Conservation (phyloP, 75 land plant genomes). For the Cunninghamia lanceolata region DNA sequence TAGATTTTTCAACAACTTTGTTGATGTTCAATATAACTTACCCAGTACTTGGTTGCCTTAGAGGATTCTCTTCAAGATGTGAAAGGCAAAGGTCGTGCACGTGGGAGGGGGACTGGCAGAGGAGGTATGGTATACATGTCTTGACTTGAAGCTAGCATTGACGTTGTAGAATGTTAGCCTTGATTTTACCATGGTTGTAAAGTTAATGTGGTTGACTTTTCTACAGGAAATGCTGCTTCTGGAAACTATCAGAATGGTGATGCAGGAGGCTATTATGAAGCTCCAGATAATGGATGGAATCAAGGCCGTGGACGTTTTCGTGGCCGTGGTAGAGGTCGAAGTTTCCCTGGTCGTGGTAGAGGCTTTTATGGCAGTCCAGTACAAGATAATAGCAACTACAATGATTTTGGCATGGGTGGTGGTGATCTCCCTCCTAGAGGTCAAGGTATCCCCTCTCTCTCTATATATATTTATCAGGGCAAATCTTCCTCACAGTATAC, state of each 20-base stretch:
- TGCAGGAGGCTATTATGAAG: neutral
- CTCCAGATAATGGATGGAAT: constrained; percentile 16
- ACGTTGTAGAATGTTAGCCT: neutral
- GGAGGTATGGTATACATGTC: constrained; percentile 14
- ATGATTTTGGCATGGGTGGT: constrained; percentile 13
- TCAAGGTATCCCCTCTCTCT: neutral
- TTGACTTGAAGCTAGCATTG: neutral
- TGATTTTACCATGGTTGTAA: constrained; percentile 1
- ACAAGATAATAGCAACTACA: constrained; percentile 9
- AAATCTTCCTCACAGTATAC: neutral
- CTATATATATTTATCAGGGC: neutral
- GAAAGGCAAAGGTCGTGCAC: constrained; percentile 30
- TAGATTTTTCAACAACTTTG: neutral
- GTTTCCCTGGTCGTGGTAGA: constrained; percentile 24
- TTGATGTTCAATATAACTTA: neutral
- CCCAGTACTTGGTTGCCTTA: neutral
- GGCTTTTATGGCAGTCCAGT: constrained; percentile 21
- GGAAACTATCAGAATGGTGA: constrained; percentile 33
- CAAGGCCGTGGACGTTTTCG: constrained; percentile 24
- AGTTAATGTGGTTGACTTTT: neutral
- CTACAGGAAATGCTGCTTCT: constrained; percentile 22
- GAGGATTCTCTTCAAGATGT: constrained; percentile 17
- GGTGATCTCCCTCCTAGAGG: neutral
- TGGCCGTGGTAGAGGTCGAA: constrained; percentile 36
- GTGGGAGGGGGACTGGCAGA: constrained; percentile 39